These are phyloP conservation scores for Saccharomycopsis sp. DNA, from an alignment of 805 yeast species.

Conservation along the genomic window DNA sequence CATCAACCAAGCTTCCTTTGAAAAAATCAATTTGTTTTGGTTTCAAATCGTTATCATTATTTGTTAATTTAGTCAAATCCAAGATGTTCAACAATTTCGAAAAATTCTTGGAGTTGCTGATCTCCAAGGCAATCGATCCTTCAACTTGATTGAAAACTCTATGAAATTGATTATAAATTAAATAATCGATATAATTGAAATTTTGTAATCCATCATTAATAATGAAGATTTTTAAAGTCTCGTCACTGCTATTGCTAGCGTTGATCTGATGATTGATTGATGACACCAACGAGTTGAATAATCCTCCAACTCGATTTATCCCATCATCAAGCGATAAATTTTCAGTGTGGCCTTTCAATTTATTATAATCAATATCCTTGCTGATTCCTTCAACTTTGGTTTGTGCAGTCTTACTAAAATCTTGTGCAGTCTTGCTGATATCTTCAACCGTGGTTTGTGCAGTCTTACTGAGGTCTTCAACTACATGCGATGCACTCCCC, in stretches of 20 bases:
- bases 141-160: conserved; percentile 63
- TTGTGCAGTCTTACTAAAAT: conserved; percentile 8
- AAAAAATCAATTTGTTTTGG: conserved; percentile 58
- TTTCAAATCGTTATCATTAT: conserved; percentile 22
- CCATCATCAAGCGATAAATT: neutral
- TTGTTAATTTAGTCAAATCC: conserved; percentile 20
- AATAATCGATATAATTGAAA: conserved; percentile 34
- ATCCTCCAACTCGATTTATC: conserved; percentile 15
- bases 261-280: conserved; percentile 17
- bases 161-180: conserved; percentile 44
- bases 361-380: conserved; percentile 3
- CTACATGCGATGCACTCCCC: conserved; percentile 51
- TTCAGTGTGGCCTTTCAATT: conserved; percentile 18
- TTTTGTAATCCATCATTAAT: conserved; percentile 34
- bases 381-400: no score
- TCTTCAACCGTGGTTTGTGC: conserved; percentile 18
- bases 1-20: conserved; percentile 71
- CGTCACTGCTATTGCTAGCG: conserved; percentile 20
- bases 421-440: conserved; percentile 16
- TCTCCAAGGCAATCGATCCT: conserved; percentile 53
- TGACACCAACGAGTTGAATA: conserved; percentile 15
- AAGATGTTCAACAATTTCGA: conserved; percentile 18
- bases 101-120: conserved; percentile 41
- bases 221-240: conserved; percentile 34
- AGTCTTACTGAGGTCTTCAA: conserved; percentile 22